These are phyloP conservation scores for Collybia sordida DNA, from an alignment of 768 basidiomycete species.

Conservation along the genomic window DNA sequence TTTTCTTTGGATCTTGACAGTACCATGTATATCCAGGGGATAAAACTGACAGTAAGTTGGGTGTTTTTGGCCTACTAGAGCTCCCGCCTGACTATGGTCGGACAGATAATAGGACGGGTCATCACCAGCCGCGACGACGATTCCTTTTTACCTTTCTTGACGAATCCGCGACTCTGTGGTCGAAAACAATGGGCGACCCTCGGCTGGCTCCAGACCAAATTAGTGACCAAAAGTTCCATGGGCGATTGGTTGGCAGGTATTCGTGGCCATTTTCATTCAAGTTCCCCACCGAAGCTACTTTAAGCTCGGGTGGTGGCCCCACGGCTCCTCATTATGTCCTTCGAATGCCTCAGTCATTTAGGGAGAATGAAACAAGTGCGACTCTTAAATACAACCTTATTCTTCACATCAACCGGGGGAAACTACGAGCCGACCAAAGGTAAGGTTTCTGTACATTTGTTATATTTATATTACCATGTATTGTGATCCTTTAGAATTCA, in stretches of 20 bases:
- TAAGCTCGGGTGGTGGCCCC: conserved; percentile 7
- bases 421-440: conserved; percentile 37
- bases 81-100: too few species aligned
- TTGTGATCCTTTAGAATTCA: neutral
- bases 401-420: conserved; percentile 34
- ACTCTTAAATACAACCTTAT: conserved; percentile 37
- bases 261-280: conserved; percentile 39
- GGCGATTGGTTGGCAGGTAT: conserved; percentile 26
- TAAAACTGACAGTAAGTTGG: too few species aligned
- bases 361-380: conserved; percentile 27
- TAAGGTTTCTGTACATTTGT: conserved; percentile 13
- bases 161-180: conserved; percentile 28
- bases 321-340: conserved; percentile 11
- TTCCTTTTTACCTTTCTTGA: conserved; percentile 29
- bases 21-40: too few species aligned
- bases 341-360: conserved; percentile 31
- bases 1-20: too few species aligned
- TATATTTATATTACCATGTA: neutral
- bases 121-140: conserved; percentile 26
- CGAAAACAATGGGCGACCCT: conserved; percentile 30
- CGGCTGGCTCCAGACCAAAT: conserved; percentile 14
- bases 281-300: conserved; percentile 30
- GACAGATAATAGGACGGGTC: conserved; percentile 18
- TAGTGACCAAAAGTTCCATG: conserved; percentile 11
- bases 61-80: too few species aligned